Base-by-base conservation (phyloP, 2,329 filamentous ascomycete species). In the Fusarium chuoi region DNA sequence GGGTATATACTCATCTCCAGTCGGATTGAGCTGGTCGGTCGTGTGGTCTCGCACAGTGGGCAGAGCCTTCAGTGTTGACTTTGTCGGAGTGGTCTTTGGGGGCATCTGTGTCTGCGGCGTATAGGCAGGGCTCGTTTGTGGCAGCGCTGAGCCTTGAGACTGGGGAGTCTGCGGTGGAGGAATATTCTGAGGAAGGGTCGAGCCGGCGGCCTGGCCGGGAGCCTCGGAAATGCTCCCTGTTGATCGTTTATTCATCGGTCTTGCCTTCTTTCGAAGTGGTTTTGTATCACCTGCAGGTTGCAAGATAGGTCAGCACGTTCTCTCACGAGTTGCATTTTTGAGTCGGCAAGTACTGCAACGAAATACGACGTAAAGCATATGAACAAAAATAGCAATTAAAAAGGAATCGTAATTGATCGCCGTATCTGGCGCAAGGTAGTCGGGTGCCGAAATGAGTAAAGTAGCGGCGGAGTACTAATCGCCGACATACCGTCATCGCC, bases 21-120 rank as follows among this genome's bases (percentile, higher is more conserved):
- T 93, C 35, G 93, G 88, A 59, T 94, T 94, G 36, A 99, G 89
- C 82, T 98, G 96, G 81, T 98, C 96, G 22, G 96, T 98, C 6
- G 96, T 99, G 82, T 99, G 96, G 80, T 99, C 96, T 83, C 96
- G 89, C 20, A 98, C 96, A 8, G 96, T 98, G 6, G 96, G 96
- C 48, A 99, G 87, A 2, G 96, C 96, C 84, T 99, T 99, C 77
- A 98, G 88, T 14, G 96, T 94, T 15, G 91, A 88, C 84, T 97
- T 97, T 39, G 92, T 92, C 10, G 94, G 93, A 7, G 94, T 94
- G 6, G 92, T 89, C 83, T 96, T 96, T 28, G 93, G 91, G 22
- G 94, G 94, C 81, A 90, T 83, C 82, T 83, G 70, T 78, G 83
- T 78, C 76, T 80, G 83, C 7, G 84, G 79, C 24, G 83, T 76